Evolutionary conservation across 2,329 filamentous ascomycete genomes (phyloP).

Genomic region (Pestalotiopsis sp.): DNA sequence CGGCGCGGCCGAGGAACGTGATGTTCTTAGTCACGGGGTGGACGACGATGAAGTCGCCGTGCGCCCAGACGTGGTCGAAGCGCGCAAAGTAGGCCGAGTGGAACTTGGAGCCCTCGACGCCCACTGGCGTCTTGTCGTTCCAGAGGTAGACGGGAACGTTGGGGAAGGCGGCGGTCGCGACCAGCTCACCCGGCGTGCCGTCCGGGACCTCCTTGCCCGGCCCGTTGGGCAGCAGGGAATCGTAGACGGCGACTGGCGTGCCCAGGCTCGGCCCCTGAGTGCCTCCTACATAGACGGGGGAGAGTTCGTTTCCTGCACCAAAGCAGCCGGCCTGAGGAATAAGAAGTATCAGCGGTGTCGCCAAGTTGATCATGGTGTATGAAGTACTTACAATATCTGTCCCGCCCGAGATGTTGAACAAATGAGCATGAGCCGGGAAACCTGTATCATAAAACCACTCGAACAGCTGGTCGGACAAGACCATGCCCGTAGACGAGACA

Average conservation of each 20-base stretch:
- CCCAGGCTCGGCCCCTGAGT: conserved; percentile 54
- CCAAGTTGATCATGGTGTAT: neutral
- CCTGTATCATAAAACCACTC: conserved; percentile 77
- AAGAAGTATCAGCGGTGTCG: neutral
- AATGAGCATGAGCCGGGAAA: conserved; percentile 68
- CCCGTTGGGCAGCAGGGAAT: conserved; percentile 57
- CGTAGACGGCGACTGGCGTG: conserved; percentile 60
- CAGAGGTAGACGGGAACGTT: conserved; percentile 74
- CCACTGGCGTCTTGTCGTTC: conserved; percentile 47
- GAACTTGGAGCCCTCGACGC: conserved; percentile 58
- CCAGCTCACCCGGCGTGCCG: conserved; percentile 75
- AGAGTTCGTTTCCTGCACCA: conserved; percentile 67
- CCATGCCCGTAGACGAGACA: conserved; percentile 80
- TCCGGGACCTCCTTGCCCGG: conserved; percentile 46
- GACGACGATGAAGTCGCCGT: conserved; percentile 77
- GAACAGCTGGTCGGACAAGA: conserved; percentile 75
- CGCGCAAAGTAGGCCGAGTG: conserved; percentile 63
- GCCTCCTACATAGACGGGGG: conserved; percentile 64
- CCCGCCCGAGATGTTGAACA: conserved; percentile 76
- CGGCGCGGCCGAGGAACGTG: conserved; percentile 70
- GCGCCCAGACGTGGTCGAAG: conserved; percentile 74
- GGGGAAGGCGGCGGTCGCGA: conserved; percentile 71
- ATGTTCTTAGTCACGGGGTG: conserved; percentile 70
- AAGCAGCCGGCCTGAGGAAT: conserved; percentile 58
- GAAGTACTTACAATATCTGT: conserved; percentile 67